These are phyloP conservation scores for Crithidia thermophila DNA, from an alignment of 208 protist species.

Conservation along the genomic window DNA sequence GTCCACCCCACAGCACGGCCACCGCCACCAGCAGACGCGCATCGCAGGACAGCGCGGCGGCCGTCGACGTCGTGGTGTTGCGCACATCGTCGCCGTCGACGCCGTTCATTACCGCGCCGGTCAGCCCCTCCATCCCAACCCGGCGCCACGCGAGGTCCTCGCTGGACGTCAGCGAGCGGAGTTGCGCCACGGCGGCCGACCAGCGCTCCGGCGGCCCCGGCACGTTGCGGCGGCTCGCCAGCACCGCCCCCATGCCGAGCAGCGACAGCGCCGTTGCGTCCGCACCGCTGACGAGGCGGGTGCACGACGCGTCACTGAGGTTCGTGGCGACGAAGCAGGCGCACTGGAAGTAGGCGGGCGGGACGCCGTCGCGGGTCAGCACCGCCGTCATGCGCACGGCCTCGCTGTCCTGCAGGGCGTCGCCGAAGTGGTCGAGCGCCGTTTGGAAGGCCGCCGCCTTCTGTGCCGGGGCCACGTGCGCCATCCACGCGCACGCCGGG, in stretches of 20 bases:
- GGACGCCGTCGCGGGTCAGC: slow-evolving; percentile 11
- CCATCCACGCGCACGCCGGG: slow-evolving; percentile 20
- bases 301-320: slow-evolving; percentile 11
- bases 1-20: slow-evolving; percentile 31
- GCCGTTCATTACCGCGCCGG: slow-evolving; percentile 13
- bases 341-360: slow-evolving; percentile 34
- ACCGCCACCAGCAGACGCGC: slow-evolving; percentile 16
- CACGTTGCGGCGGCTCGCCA: slow-evolving; percentile 15
- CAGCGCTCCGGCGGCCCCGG: neutral
- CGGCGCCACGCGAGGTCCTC: slow-evolving; percentile 17
- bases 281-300: neutral
- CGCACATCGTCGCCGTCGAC: slow-evolving; percentile 10
- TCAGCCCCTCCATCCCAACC: slow-evolving; percentile 33
- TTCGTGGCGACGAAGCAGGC: slow-evolving; percentile 22
- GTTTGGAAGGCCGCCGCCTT: slow-evolving; percentile 11
- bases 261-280: slow-evolving; percentile 1
- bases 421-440: slow-evolving; percentile 16
- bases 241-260: slow-evolving; percentile 23
- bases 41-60: neutral
- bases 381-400: slow-evolving; percentile 13
- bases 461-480: neutral
- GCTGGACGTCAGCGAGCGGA: slow-evolving; percentile 4
- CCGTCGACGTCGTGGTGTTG: no score
- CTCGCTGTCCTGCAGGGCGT: slow-evolving; percentile 5
- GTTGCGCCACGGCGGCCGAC: neutral